Percentiles rank a stretch among this genome's conserved stretches.
Conservation (phyloP, 2,329 filamentous ascomycete species). For the Hirsutella rhossiliensis region DNA sequence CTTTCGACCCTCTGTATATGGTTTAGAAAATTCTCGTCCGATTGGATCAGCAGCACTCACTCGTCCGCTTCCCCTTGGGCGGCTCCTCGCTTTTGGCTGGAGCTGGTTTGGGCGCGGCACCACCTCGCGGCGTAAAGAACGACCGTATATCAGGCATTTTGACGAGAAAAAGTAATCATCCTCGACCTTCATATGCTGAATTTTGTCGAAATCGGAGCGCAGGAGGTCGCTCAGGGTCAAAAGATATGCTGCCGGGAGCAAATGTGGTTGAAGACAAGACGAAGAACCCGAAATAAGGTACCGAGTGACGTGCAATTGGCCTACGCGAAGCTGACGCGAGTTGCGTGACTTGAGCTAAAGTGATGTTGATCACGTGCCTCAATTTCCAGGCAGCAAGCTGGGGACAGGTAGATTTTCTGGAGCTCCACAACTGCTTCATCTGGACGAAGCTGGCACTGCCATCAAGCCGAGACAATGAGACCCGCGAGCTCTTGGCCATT, state of each 20-base stretch:
- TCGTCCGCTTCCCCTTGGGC: constrained; percentile 31
- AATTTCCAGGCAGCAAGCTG: constrained; percentile 11
- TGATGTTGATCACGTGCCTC: constrained; percentile 9
- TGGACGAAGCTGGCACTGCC: constrained; percentile 3
- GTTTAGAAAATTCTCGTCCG: constrained; percentile 7
- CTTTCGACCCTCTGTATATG: constrained; percentile 41
- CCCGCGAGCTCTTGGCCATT: constrained; percentile 30
- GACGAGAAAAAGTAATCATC: not conserved
- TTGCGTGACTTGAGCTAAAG: constrained; percentile 26
- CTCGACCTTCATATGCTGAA: constrained; percentile 1
- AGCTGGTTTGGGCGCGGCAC: constrained; percentile 36
- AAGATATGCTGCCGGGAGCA: constrained; percentile 10
- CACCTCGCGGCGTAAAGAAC: constrained; percentile 75
- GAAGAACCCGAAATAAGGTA: no score
- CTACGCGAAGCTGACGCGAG: constrained; percentile 34
- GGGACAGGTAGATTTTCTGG: constrained; percentile 18
- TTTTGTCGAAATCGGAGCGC: not conserved
- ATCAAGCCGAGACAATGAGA: constrained; percentile 29
- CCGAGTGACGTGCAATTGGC: constrained; percentile 20
- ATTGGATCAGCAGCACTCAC: constrained; percentile 17
- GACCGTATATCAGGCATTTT: constrained; percentile 82
- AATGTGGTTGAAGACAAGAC: constrained; percentile 4
- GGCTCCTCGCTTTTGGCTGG: constrained; percentile 33
- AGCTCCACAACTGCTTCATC: constrained; percentile 11
- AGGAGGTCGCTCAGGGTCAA: not conserved